Base-by-base conservation (phyloP, 2,329 filamentous ascomycete genomes). In the Aspergillus calidoustus region DNA sequence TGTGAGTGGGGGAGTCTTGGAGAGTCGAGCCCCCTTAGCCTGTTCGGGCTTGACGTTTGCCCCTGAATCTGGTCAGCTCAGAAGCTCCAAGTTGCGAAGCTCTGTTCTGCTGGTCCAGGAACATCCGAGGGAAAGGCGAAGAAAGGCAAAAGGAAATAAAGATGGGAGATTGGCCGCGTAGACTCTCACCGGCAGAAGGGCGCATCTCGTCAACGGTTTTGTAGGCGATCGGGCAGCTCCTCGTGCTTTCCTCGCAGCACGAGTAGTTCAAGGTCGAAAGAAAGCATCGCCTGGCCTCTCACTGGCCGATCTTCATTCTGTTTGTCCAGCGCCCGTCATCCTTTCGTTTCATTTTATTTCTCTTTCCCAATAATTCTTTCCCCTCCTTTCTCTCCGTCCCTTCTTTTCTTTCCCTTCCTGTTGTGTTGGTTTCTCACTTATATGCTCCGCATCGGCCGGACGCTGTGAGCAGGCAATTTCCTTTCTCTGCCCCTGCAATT, bases 391-490 rank as follows among this genome's bases (percentile, higher is more conserved):
- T 60, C 56, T 52, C 64, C 61, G 50, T 65, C 66, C 69, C 60
- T 64, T 64, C 64, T 54, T 60, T 57, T 61, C 62, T 59, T 59
- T 64, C 59, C 59, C 58, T 59, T 57, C 50, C 28, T 34, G 31
- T 48, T 54, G 41, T 52, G 54, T 61, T 61, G 58, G 30, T 63
- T 65, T 70, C 62, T 66, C 68, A 66, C 68, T 70, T 71, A 64
- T 66, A 72, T 68, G 72, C 71, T 71, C 73, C 74, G 74, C 73
- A 62, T 67, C 63, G 70, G 72, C 67, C 69, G 73, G 74, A 74
- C 68, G 70, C 70, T 71, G 73, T 74, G 73, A 77, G 72, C 74
- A 73, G 72, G 72, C 66, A 63, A 61, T 68, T 74, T 72, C 63
- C 56, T 56, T 56, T 56, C 44, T 48, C 54, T 52, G 51, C 30